Percentiles rank a stretch among this genome's conserved stretches.
Conservation (phyloP, 495 filamentous ascomycete genomes). For the Opeltia flavorubescens region DNA sequence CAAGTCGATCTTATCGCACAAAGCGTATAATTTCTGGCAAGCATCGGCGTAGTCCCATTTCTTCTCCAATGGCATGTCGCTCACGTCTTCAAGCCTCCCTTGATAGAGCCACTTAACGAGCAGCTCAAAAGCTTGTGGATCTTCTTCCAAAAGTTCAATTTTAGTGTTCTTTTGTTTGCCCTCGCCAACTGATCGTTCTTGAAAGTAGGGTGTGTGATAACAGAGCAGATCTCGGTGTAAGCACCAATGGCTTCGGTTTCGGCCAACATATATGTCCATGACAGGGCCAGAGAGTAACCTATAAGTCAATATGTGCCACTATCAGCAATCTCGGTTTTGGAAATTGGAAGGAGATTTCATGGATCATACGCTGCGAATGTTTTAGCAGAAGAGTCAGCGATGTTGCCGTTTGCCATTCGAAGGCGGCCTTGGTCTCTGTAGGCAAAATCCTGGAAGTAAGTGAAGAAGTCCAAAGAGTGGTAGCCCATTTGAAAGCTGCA, state of each 20-base stretch:
- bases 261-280: conserved; percentile 32
- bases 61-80: conserved; percentile 22
- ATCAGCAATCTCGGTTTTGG: not conserved
- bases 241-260: conserved; percentile 25
- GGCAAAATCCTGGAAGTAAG: conserved; percentile 29
- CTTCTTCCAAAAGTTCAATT: conserved; percentile 27
- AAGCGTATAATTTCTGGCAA: conserved; percentile 33
- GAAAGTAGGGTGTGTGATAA: conserved; percentile 30
- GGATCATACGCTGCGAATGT: conserved; percentile 31
- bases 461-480: conserved; percentile 11
- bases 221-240: conserved; percentile 33
- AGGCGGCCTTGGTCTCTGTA: conserved; percentile 22
- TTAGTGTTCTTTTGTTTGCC: conserved; percentile 15
- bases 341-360: not conserved
- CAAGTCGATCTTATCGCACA: conserved; percentile 32
- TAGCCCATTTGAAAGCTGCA: conserved; percentile 5
- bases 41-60: conserved; percentile 35
- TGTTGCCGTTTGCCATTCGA: conserved; percentile 25
- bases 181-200: conserved; percentile 21
- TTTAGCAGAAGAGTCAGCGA: conserved; percentile 24
- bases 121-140: conserved; percentile 32
- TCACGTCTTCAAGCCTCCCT: conserved; percentile 31
- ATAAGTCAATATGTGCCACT: not conserved
- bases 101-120: conserved; percentile 39
- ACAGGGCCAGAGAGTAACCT: conserved; percentile 33